Percentiles rank a stretch among this genome's conserved stretches.
These are phyloP conservation scores for Picea sitchensis DNA, from an alignment of 75 land plant species.

Conservation along the genomic window DNA sequence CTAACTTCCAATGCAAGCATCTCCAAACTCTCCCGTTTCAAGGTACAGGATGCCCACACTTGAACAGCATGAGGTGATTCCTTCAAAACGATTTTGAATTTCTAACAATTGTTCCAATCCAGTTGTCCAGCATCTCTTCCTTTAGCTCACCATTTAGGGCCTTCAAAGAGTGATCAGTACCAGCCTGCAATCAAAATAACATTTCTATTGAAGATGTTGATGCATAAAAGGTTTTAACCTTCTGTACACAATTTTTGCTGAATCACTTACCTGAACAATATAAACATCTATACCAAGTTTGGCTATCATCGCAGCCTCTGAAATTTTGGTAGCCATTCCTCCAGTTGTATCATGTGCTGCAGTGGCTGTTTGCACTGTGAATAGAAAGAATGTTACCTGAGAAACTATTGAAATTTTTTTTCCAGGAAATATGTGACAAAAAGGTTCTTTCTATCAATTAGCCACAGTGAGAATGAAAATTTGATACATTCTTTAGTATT, in stretches of 20 bases:
- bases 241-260: not conserved
- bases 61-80: no score
- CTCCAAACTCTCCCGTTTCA: no score
- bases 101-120: slow-evolving; percentile 76
- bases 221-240: not conserved
- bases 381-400: slow-evolving; percentile 2
- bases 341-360: slow-evolving; percentile 98
- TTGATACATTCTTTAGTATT: no score
- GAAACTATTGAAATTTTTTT: not conserved
- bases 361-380: slow-evolving; percentile 57
- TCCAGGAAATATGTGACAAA: no score
- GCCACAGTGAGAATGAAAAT: no score
- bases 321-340: slow-evolving; percentile 89
- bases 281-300: slow-evolving; percentile 84
- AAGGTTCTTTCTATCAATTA: no score
- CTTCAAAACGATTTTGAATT: not conserved
- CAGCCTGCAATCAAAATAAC: slow-evolving; percentile 40
- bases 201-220: not conserved
- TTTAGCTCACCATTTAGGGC: slow-evolving; percentile 55
- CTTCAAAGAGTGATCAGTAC: slow-evolving; percentile 66
- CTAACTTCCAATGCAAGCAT: no score
- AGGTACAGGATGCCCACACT: no score
- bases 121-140: slow-evolving; percentile 31
- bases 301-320: slow-evolving; percentile 95
- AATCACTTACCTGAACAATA: slow-evolving; percentile 64